Evolutionary conservation across 2,329 filamentous ascomycete genomes (phyloP).

Genomic region (Helicocarpus griseus): DNA sequence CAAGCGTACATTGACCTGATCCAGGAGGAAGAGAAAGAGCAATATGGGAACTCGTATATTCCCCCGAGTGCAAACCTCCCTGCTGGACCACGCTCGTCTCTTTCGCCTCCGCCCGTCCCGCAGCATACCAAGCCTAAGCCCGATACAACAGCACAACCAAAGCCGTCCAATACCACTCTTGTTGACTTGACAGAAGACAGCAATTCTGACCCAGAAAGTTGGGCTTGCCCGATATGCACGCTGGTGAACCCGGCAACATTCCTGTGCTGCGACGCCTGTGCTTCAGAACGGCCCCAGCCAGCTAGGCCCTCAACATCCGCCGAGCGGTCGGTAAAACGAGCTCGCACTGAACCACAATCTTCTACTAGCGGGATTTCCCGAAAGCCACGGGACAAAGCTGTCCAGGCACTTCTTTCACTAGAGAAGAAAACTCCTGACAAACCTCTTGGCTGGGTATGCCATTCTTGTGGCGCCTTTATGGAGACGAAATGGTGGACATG

Average conservation of each 20-base stretch:
- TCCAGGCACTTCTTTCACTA: constrained; percentile 29
- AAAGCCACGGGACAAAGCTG: constrained; percentile 21
- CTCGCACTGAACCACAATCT: neutral
- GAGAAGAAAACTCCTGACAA: constrained; percentile 35
- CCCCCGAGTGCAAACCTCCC: constrained; percentile 45
- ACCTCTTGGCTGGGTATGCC: constrained; percentile 51
- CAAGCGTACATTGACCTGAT: constrained; percentile 79
- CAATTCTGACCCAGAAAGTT: constrained; percentile 34
- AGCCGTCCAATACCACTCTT: neutral
- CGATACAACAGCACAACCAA: neutral
- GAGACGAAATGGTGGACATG: constrained; percentile 58
- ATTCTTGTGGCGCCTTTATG: constrained; percentile 51
- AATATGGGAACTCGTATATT: constrained; percentile 48
- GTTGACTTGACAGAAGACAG: constrained; percentile 18
- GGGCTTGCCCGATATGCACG: constrained; percentile 54
- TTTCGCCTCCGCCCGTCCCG: constrained; percentile 29
- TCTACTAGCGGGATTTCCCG: neutral
- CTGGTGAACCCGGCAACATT: constrained; percentile 51
- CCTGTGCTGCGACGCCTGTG: constrained; percentile 52
- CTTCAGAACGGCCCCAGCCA: constrained; percentile 42
- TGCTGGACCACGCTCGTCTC: constrained; percentile 35
- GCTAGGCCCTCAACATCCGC: constrained; percentile 14
- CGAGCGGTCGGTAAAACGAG: constrained; percentile 4
- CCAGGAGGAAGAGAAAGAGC: constrained; percentile 61
- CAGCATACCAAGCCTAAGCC: constrained; percentile 12